Evolutionary conservation across 2,329 filamentous ascomycete genomes (phyloP), one percentile per base, ranked within the genome.

Genomic region (Trichophaea hybrida): DNA sequence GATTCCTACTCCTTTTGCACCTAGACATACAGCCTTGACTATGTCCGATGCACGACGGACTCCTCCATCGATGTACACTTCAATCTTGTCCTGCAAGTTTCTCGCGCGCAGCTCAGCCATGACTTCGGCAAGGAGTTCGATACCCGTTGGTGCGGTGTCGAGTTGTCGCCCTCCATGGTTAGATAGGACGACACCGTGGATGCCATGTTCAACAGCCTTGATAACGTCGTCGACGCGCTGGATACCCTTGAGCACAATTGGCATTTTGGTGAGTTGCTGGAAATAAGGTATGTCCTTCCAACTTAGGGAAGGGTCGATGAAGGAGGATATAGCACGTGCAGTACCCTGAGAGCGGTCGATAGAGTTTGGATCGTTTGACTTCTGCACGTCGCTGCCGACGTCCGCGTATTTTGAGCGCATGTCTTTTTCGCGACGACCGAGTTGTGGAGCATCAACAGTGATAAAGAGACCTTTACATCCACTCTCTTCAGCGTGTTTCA

Each of bases 231-330:
- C 93, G 56, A 95, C 89, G 31, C 91, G 82, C 76, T 98, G 93
- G 8, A 98, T 86, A 59, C 93, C 93, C 79, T 98, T 98, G 66
- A 98, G 81, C 57, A 97, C 80, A 70, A 98, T 94, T 58, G 93
- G 93, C 84, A 97, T 94, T 64, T 82, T 82, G 34, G 93, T 98
- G 70, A 97, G 87, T 68, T 80, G 81, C 68, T 82, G 76, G 76
- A 98, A 94, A 90, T 90, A 98, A 1, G 91, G 80, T 51, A 95
- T 88, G 69, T 97, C 93, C 69, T 85, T 86, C 93, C 93, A 98
- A 70, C 81, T 86, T 8, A 98, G 79, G n/a, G 80, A 78, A 1
- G 93, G 93, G 76, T 98, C 93, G 75, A 98, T 98, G 73, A 98
- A 98, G 61, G 82, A 88, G 34, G 88, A 94, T 69, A 98, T 98